Evolutionary conservation across 2,329 filamentous ascomycete species (phyloP), one percentile per base, ranked within the genome.

Genomic region (Sporothrix schenckii): DNA sequence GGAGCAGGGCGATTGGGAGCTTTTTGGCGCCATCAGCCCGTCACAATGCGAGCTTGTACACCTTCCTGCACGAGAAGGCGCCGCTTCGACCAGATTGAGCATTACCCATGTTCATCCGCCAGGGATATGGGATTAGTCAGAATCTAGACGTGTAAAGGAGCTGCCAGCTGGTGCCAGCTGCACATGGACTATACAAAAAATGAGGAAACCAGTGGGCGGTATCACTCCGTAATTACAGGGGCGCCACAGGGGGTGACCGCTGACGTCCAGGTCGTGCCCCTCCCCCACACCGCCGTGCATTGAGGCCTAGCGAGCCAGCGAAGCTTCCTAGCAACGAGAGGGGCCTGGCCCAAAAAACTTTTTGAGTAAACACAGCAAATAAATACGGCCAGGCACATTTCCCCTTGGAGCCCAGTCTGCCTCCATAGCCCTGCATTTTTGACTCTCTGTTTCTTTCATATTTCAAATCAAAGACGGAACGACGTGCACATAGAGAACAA

Each of bases 281-380:
- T 71, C 71, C 71, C 71, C 71, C 71, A 71, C 71, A 68, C 41
- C 54, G 56, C 14, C 50, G 16, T 41, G 7, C 34, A 60, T 61
- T 63, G 58, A 27, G 19, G 58, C 58, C 39, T 27, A 24, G 58
- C n/a, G 39, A 34, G 39, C 58, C 47, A 34, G 27, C n/a, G 27
- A 56, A 69, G 61, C 61, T 67, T 70, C 72, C 72, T 52, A 70
- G 70, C 71, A 72, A 72, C 72, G 63, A 67, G 34, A 60, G 6
- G 19, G 52, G 52, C n/a, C 41, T 11, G 19, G n/a, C 10, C 39
- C 27, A 70, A 69, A 71, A 70, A 66, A 68, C 50, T 65, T 30
- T 47, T 41, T 50, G 44, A 65, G 41, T 41, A 65, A 69, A 71
- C 68, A 71, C 66, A 71, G 54, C 27, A 49, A 13, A 21, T 39